These are phyloP conservation scores for Coriaria nepalensis DNA, from an alignment of 306 rosid species.

Conservation along the genomic window DNA sequence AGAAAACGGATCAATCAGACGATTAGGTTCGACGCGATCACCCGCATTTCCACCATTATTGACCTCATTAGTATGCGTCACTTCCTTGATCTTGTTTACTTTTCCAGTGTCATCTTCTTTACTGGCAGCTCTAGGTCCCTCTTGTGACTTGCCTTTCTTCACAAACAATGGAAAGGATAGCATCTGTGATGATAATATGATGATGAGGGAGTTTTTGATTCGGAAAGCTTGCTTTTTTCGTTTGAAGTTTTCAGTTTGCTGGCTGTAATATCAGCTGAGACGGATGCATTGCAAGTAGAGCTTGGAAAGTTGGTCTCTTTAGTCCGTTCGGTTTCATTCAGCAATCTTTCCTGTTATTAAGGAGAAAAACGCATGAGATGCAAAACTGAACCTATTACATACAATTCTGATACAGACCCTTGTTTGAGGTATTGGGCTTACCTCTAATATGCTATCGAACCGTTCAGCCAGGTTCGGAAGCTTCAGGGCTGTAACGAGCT, in stretches of 20 bases:
- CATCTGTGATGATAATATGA: constrained; percentile 24
- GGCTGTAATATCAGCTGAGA: constrained; percentile 17
- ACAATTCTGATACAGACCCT: not conserved
- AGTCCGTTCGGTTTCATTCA: constrained; percentile 28
- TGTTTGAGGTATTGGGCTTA: constrained; percentile 19
- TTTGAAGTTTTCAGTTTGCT: constrained; percentile 13
- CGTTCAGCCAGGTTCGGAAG: constrained; percentile 91
- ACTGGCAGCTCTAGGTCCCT: constrained; percentile 22
- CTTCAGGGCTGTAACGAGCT: constrained; percentile 76
- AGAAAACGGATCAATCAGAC: constrained; percentile 17
- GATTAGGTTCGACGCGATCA: constrained; percentile 19
- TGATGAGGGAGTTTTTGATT: constrained; percentile 21
- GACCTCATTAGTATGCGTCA: constrained; percentile 8
- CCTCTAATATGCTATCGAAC: constrained; percentile 81
- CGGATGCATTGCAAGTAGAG: constrained; percentile 17
- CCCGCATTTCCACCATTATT: constrained; percentile 22
- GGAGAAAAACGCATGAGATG: constrained; percentile 9
- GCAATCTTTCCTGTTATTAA: constrained; percentile 58
- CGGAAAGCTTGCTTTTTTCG: constrained; percentile 22
- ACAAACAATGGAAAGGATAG: constrained; percentile 42
- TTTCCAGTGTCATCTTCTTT: constrained; percentile 21
- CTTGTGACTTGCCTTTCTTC: constrained; percentile 52
- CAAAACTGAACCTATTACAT: too few relatives aligned
- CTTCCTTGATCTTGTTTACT: constrained; percentile 17
- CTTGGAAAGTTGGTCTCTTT: constrained; percentile 19